A percentile compares a stretch with the other conserved stretches of the same genome.
These are phyloP conservation scores for Hanseniaspora lachancei DNA, from an alignment of 805 yeast species.

Conservation along the genomic window DNA sequence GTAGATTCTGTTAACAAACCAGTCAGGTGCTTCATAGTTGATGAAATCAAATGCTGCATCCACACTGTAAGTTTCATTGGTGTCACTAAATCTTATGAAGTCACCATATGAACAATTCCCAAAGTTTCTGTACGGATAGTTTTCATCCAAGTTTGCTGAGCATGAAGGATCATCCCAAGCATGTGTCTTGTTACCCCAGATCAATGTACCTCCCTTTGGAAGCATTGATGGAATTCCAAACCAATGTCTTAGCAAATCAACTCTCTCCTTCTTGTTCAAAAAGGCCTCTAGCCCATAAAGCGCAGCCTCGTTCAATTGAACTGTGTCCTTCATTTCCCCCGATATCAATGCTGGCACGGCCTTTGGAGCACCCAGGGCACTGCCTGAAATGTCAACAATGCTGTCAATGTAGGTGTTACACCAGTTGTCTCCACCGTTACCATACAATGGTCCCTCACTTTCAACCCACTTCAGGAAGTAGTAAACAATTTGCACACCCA, in stretches of 20 bases:
- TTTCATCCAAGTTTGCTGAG: constrained; percentile 8
- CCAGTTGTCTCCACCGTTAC: constrained; percentile 88
- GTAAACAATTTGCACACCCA: constrained; percentile 86
- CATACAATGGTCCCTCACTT: constrained; percentile 64
- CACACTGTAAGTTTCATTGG: constrained; percentile 49
- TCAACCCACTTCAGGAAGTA: constrained; percentile 95
- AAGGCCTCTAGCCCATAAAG: constrained; percentile 90
- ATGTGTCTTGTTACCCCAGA: constrained; percentile 73
- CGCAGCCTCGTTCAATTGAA: constrained; percentile 82
- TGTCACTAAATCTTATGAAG: constrained; percentile 52
- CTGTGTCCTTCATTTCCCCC: constrained; percentile 97
- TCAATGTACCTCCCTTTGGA: constrained; percentile 83
- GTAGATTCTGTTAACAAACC: constrained; percentile 55
- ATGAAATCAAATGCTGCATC: constrained; percentile 54
- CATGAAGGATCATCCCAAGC: constrained; percentile 49
- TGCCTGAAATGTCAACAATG: constrained; percentile 76
- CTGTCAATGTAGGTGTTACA: constrained; percentile 73
- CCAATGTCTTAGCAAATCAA: constrained; percentile 71
- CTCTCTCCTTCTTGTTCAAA: constrained; percentile 77
- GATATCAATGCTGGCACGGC: constrained; percentile 83
- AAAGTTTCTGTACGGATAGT: constrained; percentile 15
- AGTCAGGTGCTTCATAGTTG: constrained; percentile 52
- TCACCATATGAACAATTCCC: constrained; percentile 47
- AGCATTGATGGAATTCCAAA: constrained; percentile 95
- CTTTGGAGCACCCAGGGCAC: constrained; percentile 88